Evolutionary conservation across 1,139 yeast species (phyloP).

Genomic region (Sugiyamaella paludigena): DNA sequence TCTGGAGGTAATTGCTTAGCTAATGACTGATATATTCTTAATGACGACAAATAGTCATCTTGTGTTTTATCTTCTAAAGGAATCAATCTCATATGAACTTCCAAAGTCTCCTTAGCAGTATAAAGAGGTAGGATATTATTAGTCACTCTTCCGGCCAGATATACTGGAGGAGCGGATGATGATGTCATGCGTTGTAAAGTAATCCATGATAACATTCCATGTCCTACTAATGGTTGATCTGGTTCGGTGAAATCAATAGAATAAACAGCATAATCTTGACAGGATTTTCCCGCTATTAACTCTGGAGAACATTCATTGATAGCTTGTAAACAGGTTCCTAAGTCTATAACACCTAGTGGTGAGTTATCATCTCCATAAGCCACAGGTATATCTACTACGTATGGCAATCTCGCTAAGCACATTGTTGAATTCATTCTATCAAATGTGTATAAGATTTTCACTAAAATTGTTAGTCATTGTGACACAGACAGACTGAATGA

Average conservation of each 20-base stretch:
- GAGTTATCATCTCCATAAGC: conserved; percentile 27
- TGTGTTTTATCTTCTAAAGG: conserved; percentile 24
- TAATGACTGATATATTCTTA: conserved; percentile 22
- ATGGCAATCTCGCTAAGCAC: conserved; percentile 35
- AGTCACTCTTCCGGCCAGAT: conserved; percentile 22
- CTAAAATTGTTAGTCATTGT: conserved; percentile 19
- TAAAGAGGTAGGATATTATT: conserved; percentile 23
- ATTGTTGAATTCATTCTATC: conserved; percentile 33
- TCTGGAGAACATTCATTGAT: conserved; percentile 40
- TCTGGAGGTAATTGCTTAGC: conserved; percentile 20
- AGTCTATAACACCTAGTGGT: conserved; percentile 36
- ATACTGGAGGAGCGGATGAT: conserved; percentile 9
- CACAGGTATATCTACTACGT: conserved; percentile 28
- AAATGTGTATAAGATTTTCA: conserved; percentile 40
- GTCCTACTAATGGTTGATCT: conserved; percentile 41
- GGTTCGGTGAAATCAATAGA: conserved; percentile 42
- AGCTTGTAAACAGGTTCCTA: conserved; percentile 35
- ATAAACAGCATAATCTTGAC: conserved; percentile 41
- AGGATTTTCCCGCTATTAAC: conserved; percentile 31
- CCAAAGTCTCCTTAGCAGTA: conserved; percentile 24
- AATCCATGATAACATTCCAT: conserved; percentile 39
- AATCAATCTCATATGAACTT: conserved; percentile 26
- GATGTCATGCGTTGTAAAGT: conserved; percentile 19
- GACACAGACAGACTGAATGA: too few species aligned
- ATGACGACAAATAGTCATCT: conserved; percentile 22